Evolutionary conservation across 2,329 filamentous ascomycete genomes (phyloP).

Genomic region (Botrytis galanthina): DNA sequence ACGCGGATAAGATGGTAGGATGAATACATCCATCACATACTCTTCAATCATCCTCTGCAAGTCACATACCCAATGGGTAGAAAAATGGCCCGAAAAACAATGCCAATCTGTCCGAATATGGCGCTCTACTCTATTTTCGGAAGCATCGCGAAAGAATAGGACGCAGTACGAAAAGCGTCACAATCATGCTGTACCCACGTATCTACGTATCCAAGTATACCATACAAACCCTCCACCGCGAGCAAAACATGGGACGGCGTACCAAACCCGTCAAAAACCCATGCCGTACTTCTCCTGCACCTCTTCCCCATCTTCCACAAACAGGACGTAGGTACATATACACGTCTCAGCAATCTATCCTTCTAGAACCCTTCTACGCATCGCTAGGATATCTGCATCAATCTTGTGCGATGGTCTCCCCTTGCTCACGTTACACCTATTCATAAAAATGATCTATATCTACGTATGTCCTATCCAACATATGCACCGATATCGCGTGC

Average conservation of each 20-base stretch:
- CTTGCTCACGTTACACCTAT: not conserved
- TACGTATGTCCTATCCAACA: not conserved
- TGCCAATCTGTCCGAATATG: not conserved
- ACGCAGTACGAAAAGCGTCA: slow-evolving; percentile 13
- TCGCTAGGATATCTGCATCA: not conserved
- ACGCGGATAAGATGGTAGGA: not conserved
- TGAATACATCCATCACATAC: not conserved
- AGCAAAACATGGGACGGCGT: slow-evolving; percentile 14
- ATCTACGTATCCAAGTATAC: not conserved
- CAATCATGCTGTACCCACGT: not conserved
- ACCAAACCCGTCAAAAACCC: not conserved
- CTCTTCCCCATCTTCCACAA: not conserved
- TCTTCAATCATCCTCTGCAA: not conserved
- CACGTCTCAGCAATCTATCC: not conserved
- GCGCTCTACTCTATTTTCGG: not conserved
- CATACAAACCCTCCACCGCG: not conserved
- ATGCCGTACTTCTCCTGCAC: not conserved
- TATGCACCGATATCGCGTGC: slow-evolving; percentile 5
- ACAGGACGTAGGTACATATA: not conserved
- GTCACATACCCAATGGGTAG: not conserved
- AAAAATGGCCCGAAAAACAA: not conserved
- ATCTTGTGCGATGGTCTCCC: slow-evolving; percentile 1
- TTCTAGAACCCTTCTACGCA: slow-evolving; percentile 19
- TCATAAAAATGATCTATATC: not conserved
- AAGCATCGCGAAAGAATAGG: not conserved